phyloP scores from a whole-genome alignment of 805 yeast genomes.

The Candida ponderosae region DNA sequence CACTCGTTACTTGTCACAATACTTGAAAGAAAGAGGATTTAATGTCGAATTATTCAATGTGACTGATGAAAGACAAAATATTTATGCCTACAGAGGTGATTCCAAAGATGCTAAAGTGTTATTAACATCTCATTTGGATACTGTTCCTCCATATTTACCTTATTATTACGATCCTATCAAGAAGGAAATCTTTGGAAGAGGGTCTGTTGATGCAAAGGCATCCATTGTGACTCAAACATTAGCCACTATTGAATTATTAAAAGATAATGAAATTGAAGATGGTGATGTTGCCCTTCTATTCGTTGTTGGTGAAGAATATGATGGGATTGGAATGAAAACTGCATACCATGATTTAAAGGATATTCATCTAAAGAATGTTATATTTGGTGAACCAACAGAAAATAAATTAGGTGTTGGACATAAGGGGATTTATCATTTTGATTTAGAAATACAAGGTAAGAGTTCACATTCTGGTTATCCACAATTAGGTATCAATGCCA shows the following conservation, averaged over 20 bases:
- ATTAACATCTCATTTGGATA: conserved; percentile 61
- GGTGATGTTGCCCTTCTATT: conserved; percentile 54
- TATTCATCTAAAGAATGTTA: conserved; percentile 38
- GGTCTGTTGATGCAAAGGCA: conserved; percentile 65
- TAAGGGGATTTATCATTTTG: conserved; percentile 45
- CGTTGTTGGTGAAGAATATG: conserved; percentile 69
- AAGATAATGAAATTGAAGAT: conserved; percentile 28
- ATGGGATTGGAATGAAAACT: conserved; percentile 53
- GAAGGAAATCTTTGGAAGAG: conserved; percentile 57
- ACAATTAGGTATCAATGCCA: conserved; percentile 56
- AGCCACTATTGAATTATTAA: conserved; percentile 41
- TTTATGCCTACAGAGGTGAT: conserved; percentile 51
- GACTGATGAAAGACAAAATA: conserved; percentile 32
- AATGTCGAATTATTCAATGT: conserved; percentile 41
- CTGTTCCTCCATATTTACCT: conserved; percentile 60
- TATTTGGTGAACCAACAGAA: conserved; percentile 76
- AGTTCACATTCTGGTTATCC: conserved; percentile 69
- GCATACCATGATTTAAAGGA: conserved; percentile 25
- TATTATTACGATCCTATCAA: conserved; percentile 26
- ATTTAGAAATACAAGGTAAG: conserved; percentile 40
- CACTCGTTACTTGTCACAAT: conserved; percentile 8
- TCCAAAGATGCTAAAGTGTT: conserved; percentile 35
- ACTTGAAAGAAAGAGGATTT: conserved; percentile 28
- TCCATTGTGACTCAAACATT: conserved; percentile 57
- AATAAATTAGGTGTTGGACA: conserved; percentile 62